Conservation (phyloP, 1,284 basidiomycete genomes). For the Anthracocystis walkeri region DNA sequence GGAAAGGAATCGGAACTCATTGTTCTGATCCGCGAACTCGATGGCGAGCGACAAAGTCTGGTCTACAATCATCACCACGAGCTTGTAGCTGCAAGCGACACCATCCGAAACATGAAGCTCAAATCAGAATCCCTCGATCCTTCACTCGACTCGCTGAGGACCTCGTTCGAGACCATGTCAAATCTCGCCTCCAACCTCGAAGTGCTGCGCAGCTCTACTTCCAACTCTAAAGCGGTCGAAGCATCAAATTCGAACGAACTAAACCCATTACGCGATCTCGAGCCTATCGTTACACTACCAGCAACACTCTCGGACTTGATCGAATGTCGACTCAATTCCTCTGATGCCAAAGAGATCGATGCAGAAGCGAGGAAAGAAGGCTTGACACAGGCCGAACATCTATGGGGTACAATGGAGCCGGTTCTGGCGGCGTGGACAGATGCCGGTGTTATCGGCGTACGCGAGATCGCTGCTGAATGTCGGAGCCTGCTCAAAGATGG, state of each 20-base stretch:
- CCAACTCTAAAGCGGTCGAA: not conserved
- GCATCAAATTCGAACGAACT: not conserved
- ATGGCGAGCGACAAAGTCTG: conserved; percentile 86
- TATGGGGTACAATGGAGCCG: conserved; percentile 57
- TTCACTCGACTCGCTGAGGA: conserved; percentile 48
- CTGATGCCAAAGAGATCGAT: not conserved
- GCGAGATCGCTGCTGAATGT: conserved; percentile 57
- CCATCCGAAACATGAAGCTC: conserved; percentile 76
- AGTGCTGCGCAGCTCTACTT: conserved; percentile 15
- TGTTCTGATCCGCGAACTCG: conserved; percentile 81
- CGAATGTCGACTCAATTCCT: conserved; percentile 16
- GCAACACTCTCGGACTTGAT: conserved; percentile 47
- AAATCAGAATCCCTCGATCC: conserved; percentile 54
- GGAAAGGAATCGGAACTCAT: conserved; percentile 52
- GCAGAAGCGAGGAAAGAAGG: conserved; percentile 25
- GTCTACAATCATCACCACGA: conserved; percentile 96
- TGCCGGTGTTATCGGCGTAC: conserved; percentile 50
- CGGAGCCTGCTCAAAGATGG: conserved; percentile 52
- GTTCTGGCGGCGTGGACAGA: conserved; percentile 58
- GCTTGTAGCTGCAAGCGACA: conserved; percentile 89
- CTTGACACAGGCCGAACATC: conserved; percentile 49
- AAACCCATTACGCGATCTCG: conserved; percentile 38
- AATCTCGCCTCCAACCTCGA: conserved; percentile 46
- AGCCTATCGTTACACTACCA: conserved; percentile 56
- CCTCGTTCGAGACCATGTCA: conserved; percentile 47